These are phyloP conservation scores for Colletotrichum chrysophilum DNA, from an alignment of 2,329 filamentous ascomycete genomes.

Conservation along the genomic window DNA sequence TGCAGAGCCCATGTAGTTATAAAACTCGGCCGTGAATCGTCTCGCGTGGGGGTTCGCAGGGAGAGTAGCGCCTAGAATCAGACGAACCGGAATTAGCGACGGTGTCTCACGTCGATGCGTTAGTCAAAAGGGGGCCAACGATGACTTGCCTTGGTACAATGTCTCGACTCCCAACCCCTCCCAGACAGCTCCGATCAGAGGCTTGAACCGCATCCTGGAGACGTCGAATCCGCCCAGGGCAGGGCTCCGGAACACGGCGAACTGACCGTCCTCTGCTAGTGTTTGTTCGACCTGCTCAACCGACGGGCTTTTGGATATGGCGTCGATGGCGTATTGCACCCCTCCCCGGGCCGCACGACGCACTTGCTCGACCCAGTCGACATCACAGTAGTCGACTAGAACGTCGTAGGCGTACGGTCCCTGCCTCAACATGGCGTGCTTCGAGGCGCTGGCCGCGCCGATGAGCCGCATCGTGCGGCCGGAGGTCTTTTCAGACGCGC, in stretches of 20 bases:
- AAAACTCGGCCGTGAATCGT: conserved; percentile 39
- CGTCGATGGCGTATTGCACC: conserved; percentile 41
- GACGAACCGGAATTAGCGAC: neutral
- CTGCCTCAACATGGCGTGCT: conserved; percentile 29
- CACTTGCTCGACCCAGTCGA: conserved; percentile 36
- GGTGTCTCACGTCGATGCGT: neutral
- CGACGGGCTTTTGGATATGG: conserved; percentile 42
- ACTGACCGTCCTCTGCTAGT: conserved; percentile 27
- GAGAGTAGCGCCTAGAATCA: neutral
- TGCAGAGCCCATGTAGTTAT: conserved; percentile 34
- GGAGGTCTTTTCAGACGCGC: neutral
- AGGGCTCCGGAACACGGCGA: conserved; percentile 28
- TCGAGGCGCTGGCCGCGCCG: conserved; percentile 31
- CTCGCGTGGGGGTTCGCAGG: conserved; percentile 27
- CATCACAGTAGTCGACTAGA: conserved; percentile 42
- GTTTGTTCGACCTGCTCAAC: conserved; percentile 34
- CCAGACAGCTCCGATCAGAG: conserved; percentile 46
- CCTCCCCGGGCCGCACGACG: conserved; percentile 28
- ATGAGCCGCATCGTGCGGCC: conserved; percentile 28
- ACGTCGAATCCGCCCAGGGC: conserved; percentile 28
- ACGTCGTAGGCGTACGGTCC: conserved; percentile 41
- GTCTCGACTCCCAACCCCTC: conserved; percentile 44
- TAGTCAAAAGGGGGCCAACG: neutral
- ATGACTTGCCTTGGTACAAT: conserved; percentile 34
- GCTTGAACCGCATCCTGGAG: conserved; percentile 30